Base-by-base conservation (phyloP, 805 yeast genomes). In the Lipomyces oligophaga region DNA sequence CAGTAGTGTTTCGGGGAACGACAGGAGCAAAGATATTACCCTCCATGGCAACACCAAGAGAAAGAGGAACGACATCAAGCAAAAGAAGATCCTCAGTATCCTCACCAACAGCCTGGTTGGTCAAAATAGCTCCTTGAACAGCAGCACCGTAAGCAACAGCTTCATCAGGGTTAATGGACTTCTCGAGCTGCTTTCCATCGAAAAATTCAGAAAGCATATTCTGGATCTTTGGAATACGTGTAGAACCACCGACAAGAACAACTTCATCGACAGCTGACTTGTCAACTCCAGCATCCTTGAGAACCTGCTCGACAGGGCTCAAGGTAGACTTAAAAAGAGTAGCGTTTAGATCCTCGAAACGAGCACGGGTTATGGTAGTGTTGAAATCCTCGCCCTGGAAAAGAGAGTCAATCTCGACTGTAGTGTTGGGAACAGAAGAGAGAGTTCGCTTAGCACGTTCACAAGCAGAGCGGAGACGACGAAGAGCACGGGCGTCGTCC, bases 141-240 rank as follows among this genome's bases (percentile, higher is more conserved):
- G 97, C 97, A 67, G 97, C 97, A 83, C 97, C 97, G 79, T 87
- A 87, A 67, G 96, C 97, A 72, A 88, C 97, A 68, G 97, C 97
- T 79, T 88, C 97, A 78, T 88, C 97, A 61, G 97, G 97, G 88
- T 88, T 88, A 74, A 88, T 89, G 60, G 95, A 83, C 78, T 86
- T 89, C 76, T 86, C 93, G 71, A 87, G 85, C 74, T 86, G 89
- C 79, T 89, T 89, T 72, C 97, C 97, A 67, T 87, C 93, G 65
- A 88, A 88, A 85, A 79, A 88, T 75, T 88, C 96, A 57, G 94
- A 82, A 59, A 88, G 82, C 71, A 88, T 77, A 74, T 85, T 86
- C 76, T 89, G 96, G 69, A 89, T 84, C 83, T 87, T 89, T 79
- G 97, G 97, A 75, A 89, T 89, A 83, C 97, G 87, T 72, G 97